Evolutionary conservation across 164 flowering plant genomes (phyloP), one percentile per base, ranked within the genome.

Genomic region (Aristolochia fimbriata): DNA sequence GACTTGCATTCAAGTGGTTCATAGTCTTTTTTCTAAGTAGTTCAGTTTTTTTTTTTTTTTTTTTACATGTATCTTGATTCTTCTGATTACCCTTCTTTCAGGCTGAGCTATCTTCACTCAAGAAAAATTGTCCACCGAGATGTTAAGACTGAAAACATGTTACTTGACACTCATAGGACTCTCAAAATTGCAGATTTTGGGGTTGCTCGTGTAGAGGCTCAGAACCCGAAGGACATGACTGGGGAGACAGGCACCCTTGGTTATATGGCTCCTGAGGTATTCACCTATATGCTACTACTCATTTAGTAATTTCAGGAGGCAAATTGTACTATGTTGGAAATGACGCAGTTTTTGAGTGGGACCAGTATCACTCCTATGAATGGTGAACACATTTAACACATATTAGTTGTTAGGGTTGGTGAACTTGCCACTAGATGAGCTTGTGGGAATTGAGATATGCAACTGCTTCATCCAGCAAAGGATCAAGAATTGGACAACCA

Each of bases 261-360:
- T 6, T 89, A 89, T 77, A 89, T 89, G 97, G 97, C 97, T 19
- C 97, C 97, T 0, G 97, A 89, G 94, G 97, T 89, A 81, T 1
- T 30, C 17, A 33, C 33, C n/a, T 25, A 43, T 49, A 31, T 45
- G 11, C 43, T 37, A 37, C 43, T 37, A 37, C 43, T 37, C 43
- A 6, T 37, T 37, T 1, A 37, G 43, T 31, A 31, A 31, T 31
- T 31, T 37, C 43, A 37, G 43, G 10, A 37, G 4, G 43, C 43
- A 37, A 3, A 37, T 37, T 37, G 43, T 6, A 37, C 43, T 37
- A 37, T 37, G 12, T 1, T 6, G 43, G 43, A 37, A 37, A 3
- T 37, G 8, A 37, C 43, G 0, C 9, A 1, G 8, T 10, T 37
- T 37, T 37, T 37, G 2, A 27, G 43, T 37, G 43, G 43, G 43